Base-by-base conservation (phyloP, 139 green algal species). In the Tetradesmus obliquus region DNA sequence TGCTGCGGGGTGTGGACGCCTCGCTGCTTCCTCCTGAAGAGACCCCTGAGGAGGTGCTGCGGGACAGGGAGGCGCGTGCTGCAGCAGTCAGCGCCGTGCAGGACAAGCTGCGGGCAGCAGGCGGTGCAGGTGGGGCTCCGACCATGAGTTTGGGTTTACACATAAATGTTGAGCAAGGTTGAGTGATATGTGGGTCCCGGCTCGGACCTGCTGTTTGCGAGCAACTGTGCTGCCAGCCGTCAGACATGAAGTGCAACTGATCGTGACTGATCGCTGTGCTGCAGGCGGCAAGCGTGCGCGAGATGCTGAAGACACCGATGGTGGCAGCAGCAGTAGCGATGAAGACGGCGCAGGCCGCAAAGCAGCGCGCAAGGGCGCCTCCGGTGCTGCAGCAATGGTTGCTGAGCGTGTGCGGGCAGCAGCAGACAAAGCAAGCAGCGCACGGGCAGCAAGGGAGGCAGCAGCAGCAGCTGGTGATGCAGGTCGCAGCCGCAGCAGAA, bases 11-110 rank as follows among this genome's bases (percentile, higher is more conserved):
- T 45, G 32, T 45, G 32, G 32, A 45, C 32, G 6, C 60, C 1
- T 57, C 54, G 57, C 60, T 91, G 80, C 60, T 91, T 45, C 80
- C 88, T 7, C 45, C 80, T 55, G 88, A 88, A 19, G 92, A 93
- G 22, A 74, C 62, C 9, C 62, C 57, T 6, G 80, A 90, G 66
- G 81, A 82, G 13, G 84, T 93, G n/a, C 53, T 90, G 20, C 6
- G 12, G n/a, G 86, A 90, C 53, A 71, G 53, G 20, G 15, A 90
- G 86, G 10, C 15, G 53, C 69, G 86, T 5, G 69, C 86, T 71
- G 86, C 86, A 55, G 86, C 86, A 80, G 72, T 51, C 72, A 80
- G 72, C 22, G 5, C 72, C 22, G 72, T 80, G 19, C 86, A 90
- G 3, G 86, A 71, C 69, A 90, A 90, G 57, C 69, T 90, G 60